Evolutionary conservation across 2,329 filamentous ascomycete species (phyloP).

Genomic region (Didymella pinodella): DNA sequence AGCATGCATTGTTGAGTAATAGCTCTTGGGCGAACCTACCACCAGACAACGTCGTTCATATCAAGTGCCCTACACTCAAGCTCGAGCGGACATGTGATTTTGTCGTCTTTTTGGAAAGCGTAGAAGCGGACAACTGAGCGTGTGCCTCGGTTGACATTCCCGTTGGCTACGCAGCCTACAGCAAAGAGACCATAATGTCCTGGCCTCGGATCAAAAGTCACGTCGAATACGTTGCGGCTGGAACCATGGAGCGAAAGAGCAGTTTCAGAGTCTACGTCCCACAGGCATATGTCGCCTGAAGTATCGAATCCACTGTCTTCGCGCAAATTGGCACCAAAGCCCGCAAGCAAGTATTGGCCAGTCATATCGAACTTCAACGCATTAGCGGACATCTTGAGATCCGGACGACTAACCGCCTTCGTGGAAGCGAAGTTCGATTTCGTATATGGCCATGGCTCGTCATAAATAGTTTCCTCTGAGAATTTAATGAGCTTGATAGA

Average conservation of each 20-base stretch:
- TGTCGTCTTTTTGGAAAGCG: constrained; percentile 36
- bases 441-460: constrained; percentile 21
- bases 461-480: constrained; percentile 19
- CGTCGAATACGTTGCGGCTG: constrained; percentile 65
- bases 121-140: constrained; percentile 64
- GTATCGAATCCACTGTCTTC: constrained; percentile 45
- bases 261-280: constrained; percentile 57
- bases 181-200: constrained; percentile 57
- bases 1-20: constrained; percentile 1
- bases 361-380: constrained; percentile 45
- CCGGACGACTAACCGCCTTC: constrained; percentile 40
- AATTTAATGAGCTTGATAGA: constrained; percentile 46
- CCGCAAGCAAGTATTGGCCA: constrained; percentile 60
- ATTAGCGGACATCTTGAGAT: constrained; percentile 42
- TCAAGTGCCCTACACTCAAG: constrained; percentile 66
- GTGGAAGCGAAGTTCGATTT: constrained; percentile 36
- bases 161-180: constrained; percentile 58
- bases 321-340: constrained; percentile 57
- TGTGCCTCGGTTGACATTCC: constrained; percentile 49
- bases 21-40: constrained; percentile 33
- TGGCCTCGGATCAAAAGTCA: constrained; percentile 61
- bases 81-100: constrained; percentile 50
- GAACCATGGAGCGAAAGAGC: constrained; percentile 55
- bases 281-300: constrained; percentile 63
- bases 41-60: constrained; percentile 67